Base-by-base conservation (phyloP, 176 grass and related monocot genomes). In the Urochloa ruziziensis region DNA sequence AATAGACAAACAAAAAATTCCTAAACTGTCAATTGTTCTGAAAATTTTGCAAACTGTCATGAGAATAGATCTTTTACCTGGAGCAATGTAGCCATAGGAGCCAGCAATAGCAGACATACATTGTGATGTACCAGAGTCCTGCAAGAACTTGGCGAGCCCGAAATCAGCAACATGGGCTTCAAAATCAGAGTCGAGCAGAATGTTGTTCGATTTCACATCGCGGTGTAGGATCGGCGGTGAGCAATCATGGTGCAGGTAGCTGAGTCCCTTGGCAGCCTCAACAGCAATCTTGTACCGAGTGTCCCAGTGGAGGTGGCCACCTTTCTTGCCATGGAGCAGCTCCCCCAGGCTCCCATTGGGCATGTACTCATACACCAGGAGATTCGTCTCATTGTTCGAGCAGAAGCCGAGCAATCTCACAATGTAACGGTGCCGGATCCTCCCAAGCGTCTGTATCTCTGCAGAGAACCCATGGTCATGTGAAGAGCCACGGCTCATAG, bases 41-140 rank as follows among this genome's bases (percentile, higher is more conserved):
- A 43, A 47, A 47, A 12, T 53, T 40, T 30, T 66, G 6, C 19
- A 63, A 83, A 51, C 29, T 62, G n/a, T 62, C 77, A 58, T 5
- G 4, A 63, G 49, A 7, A 90, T 37, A 37, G 42, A 51, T 77
- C 2, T 11, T 74, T 91, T 56, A 99, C 96, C 96, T 84, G 96
- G 96, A 80, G 96, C 96, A 80, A 98, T 98, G 74, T 98, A 98
- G 10, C 96, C 96, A 40, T 98, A 98, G 37, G 96, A 98, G 46
- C 96, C 96, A 0, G 96, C 96, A 73, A 98, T 95, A 36, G 91
- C 96, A 23, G 96, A 98, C 96, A 98, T 98, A 70, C 96, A 98
- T 64, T 98, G 91, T 10, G 96, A 97, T 43, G 91, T 56, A 24
- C 94, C 94, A 19, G 94, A 91, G 75, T 94, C 91, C 16, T 89